Evolutionary conservation across 169 alveolate species (phyloP), one percentile per base, ranked within the genome.

Genomic region (Plasmodium sp.): DNA sequence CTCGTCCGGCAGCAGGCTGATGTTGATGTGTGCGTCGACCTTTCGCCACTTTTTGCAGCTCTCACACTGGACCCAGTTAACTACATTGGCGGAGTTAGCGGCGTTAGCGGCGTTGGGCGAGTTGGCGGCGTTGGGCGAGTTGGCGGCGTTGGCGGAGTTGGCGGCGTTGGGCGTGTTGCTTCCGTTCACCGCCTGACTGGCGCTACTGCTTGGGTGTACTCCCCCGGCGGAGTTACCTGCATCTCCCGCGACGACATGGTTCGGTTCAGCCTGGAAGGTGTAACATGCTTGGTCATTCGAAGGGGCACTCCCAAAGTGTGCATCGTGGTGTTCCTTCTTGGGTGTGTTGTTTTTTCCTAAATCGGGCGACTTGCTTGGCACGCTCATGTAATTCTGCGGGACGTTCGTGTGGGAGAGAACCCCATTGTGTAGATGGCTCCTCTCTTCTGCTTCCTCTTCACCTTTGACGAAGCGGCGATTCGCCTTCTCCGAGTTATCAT

Each of bases 51-150:
- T 96, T 84, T 95, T 96, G 71, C 97, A 96, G 56, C 67, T 83
- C 74, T 96, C 97, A 85, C 97, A 96, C 48, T 96, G 97, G 16
- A 96, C 97, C 97, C 97, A 96, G 36, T 96, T 95, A 81, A 94
- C 97, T 82, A 96, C 84, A 58, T 77, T 58, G 81, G 43, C 72
- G 18, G 39, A 18, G 18, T 22, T 22, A 22, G 27, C 27, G 27
- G 0, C 27, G 18, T 22, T 22, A 22, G 27, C 27, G 27, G 0
- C 27, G 27, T 22, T 22, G 27, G 27, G 27, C 27, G 27, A 22
- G 27, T 22, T 22, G 27, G 27, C 27, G 27, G 27, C 27, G 0
- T 22, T 22, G 27, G 27, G 27, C 27, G 27, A 22, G 27, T 22
- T 22, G 27, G 27, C 27, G 27, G 27, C 27, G 0, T 22, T 22